These are phyloP conservation scores for Stephania yunnanensis DNA, from an alignment of 164 flowering plant genomes.

Conservation along the genomic window DNA sequence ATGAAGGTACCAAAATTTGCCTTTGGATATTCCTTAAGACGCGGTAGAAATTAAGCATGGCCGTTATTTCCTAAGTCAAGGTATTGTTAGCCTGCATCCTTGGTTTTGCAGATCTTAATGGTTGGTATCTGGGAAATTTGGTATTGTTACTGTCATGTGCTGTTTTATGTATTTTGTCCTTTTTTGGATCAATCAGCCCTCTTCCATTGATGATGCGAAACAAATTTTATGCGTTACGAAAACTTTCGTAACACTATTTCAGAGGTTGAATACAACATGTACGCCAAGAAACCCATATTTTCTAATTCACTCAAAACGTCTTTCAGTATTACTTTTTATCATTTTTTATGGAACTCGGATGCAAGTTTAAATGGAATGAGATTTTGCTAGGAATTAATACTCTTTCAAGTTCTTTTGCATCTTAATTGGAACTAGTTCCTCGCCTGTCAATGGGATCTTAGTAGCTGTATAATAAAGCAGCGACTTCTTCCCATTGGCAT, in stretches of 20 bases:
- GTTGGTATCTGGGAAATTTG: background rate
- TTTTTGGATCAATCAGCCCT: background rate
- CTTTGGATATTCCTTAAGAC: background rate
- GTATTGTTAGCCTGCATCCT: background rate
- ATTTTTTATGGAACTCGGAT: background rate
- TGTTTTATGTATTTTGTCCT: background rate
- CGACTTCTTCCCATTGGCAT: background rate
- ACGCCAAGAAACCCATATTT: background rate
- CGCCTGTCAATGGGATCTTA: background rate
- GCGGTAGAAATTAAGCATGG: background rate
- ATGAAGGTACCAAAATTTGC: background rate
- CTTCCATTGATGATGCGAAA: background rate
- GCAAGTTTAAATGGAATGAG: background rate
- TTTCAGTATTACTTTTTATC: background rate
- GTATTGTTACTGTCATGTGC: background rate
- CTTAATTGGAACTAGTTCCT: background rate
- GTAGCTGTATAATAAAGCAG: background rate
- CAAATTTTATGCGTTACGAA: background rate
- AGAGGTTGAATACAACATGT: background rate
- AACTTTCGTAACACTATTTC: background rate
- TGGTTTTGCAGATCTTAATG: background rate
- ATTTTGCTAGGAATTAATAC: background rate
- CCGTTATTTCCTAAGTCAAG: background rate
- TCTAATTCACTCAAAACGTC: background rate
- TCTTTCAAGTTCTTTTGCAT: background rate